Evolutionary conservation across 2,329 filamentous ascomycete species (phyloP).

Genomic region (Exophiala lecanii-corni): DNA sequence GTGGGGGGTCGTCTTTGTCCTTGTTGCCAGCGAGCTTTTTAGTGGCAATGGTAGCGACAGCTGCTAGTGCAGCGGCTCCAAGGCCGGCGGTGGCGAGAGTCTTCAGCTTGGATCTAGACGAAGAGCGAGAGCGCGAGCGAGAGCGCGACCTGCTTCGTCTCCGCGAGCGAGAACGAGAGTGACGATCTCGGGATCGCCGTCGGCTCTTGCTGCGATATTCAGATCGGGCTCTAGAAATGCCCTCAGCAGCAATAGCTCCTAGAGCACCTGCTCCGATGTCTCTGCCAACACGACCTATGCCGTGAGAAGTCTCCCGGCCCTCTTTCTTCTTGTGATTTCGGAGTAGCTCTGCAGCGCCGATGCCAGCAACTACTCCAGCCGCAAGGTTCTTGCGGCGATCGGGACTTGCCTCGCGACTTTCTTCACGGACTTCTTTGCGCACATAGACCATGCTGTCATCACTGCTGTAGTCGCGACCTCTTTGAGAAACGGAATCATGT

Average conservation of each 20-base stretch:
- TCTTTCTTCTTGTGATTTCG: conserved; percentile 55
- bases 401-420: conserved; percentile 33
- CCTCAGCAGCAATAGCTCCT: conserved; percentile 58
- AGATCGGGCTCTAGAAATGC: conserved; percentile 48
- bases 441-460: conserved; percentile 61
- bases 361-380: conserved; percentile 57
- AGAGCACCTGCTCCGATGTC: conserved; percentile 57
- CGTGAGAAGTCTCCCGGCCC: conserved; percentile 50
- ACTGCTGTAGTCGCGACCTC: conserved; percentile 48
- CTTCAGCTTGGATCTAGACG: conserved; percentile 46
- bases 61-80: conserved; percentile 56
- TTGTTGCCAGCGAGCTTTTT: conserved; percentile 48
- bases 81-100: conserved; percentile 50
- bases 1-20: conserved; percentile 44
- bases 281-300: conserved; percentile 45
- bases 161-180: conserved; percentile 30
- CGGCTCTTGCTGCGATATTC: conserved; percentile 46
- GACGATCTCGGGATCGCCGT: conserved; percentile 35
- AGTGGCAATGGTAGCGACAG: conserved; percentile 54
- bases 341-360: conserved; percentile 57
- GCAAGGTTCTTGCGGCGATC: conserved; percentile 54
- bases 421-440: conserved; percentile 43
- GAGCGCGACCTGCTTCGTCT: conserved; percentile 29
- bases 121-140: conserved; percentile 38
- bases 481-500: conserved; percentile 50